A percentile compares a stretch with the other conserved stretches of the same genome.
These are phyloP conservation scores for Talaromyces adpressus DNA, from an alignment of 495 filamentous ascomycete genomes.

Conservation along the genomic window DNA sequence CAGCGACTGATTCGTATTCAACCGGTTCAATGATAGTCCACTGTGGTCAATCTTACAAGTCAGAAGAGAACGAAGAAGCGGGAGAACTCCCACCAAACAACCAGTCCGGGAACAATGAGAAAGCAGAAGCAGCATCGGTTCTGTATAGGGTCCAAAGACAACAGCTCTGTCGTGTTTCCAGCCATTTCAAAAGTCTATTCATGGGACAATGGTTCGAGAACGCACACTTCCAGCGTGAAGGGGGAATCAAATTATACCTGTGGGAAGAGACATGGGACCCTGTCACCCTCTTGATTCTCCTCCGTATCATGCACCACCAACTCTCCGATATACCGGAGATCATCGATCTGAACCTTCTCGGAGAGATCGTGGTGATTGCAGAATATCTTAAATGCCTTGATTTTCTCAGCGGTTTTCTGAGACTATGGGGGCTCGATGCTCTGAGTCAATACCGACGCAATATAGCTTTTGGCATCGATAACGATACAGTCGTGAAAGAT, in stretches of 20 bases:
- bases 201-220: not conserved
- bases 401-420: not conserved
- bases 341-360: not conserved
- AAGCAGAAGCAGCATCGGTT: not conserved
- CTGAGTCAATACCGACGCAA: not conserved
- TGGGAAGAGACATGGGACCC: not conserved
- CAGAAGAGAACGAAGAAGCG: not conserved
- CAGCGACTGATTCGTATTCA: no score
- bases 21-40: no score
- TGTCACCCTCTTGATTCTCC: not conserved
- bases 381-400: not conserved
- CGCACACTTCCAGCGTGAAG: not conserved
- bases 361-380: not conserved
- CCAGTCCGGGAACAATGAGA: not conserved
- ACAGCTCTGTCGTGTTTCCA: not conserved
- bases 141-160: not conserved
- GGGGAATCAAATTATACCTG: not conserved
- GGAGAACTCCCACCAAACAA: not conserved
- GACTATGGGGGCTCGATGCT: not conserved
- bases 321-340: not conserved
- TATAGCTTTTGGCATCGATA: not conserved
- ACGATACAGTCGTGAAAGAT: not conserved
- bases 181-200: not conserved
- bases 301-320: not conserved
- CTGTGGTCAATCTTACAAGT: not conserved